Evolutionary conservation across 805 yeast species (phyloP), one percentile per base, ranked within the genome.

Genomic region (Sugiyamaella americana): DNA sequence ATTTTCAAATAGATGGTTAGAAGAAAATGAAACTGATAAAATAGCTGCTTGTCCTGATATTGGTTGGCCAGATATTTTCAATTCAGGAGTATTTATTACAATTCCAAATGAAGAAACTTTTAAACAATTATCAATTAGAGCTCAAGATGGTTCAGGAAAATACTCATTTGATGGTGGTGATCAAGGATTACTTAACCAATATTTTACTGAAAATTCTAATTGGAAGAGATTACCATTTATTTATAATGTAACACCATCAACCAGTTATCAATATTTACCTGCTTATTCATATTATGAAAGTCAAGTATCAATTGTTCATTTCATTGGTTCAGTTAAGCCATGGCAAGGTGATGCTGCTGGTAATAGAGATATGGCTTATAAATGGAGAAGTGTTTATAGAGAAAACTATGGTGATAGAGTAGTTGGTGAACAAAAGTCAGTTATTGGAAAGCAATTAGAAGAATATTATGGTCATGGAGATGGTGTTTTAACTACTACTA

Each of bases 61-160:
- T n/a, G 95, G 95, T 11, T 87, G 94, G 85, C 95, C 95, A 0
- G 96, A 87, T 66, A 73, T 83, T 57, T 87, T 87, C 69, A 87
- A 87, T 63, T 77, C 88, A 26, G 95, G 96, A 3, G 77, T 87
- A 18, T 70, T 87, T 58, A 68, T 80, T 2, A 60, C 80, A 22
- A 69, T 71, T 30, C 95, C 95, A 2, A 67, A 70, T 53, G 35
- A 51, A 1, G 50, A 54, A 0, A 72, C 70, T 18, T 80, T 68
- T 54, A 50, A 61, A 2, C 65, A 67, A 26, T 69, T 87, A 41
- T 50, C 61, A 22, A 41, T 52, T 1, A 52, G 58, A 3, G 48
- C 52, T 43, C 26, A 44, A n/a, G 50, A 68, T 67, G 44, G 38
- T 2, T 17, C 24, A 3, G 21, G 17, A 10, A 41, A 24, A n/a